Base-by-base conservation (phyloP, 2,329 filamentous ascomycete genomes). In the Penicillium sp. region DNA sequence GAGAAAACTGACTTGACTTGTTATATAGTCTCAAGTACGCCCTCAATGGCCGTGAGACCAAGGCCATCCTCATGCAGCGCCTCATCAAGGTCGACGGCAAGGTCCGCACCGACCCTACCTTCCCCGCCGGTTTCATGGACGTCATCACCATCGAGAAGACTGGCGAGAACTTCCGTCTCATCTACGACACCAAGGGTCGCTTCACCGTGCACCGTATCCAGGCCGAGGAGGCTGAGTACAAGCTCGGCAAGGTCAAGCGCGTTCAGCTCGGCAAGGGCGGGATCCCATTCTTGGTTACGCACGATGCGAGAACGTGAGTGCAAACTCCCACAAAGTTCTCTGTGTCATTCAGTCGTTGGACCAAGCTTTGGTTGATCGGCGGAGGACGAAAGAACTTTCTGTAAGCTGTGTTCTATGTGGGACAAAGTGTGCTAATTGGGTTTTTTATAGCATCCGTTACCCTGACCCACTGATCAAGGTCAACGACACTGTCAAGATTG, bases 241-340 rank as follows among this genome's bases (percentile, higher is more conserved):
- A 99, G 89, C 86, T 99, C 73, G 92, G 92, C 85, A 99, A 97
- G 87, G 94, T 99, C 84, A 97, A 97, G 90, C 89, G 93, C 75
- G 94, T 99, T 64, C 94, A 99, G 85, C 87, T 99, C 73, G 94
- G 94, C 85, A 93, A 91, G 82, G 95, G 94, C 82, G 94, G 92
- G 84, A 96, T 99, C 88, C 94, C 94, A 95, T 99, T 96, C 92
- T 97, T 97, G 91, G 94, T 99, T 90, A 99, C 94, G 92, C 94
- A 99, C 90, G 94, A 99, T 94, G 94, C 94, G 83, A 89, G 94
- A 91, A 99, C 94, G 93, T 99, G 85, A 96, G 93, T 97, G 89
- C 66, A 66, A 65, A 62, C 71, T 68, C 68, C 71, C 85, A 63
- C 64, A 60, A 70, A 74, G 71, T 88, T 82, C 86, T 82, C 86